Percentiles rank a stretch among this genome's conserved stretches.
Evolutionary conservation across 23 red algal genomes (phyloP).

Genomic region (Chondrus crispus): DNA sequence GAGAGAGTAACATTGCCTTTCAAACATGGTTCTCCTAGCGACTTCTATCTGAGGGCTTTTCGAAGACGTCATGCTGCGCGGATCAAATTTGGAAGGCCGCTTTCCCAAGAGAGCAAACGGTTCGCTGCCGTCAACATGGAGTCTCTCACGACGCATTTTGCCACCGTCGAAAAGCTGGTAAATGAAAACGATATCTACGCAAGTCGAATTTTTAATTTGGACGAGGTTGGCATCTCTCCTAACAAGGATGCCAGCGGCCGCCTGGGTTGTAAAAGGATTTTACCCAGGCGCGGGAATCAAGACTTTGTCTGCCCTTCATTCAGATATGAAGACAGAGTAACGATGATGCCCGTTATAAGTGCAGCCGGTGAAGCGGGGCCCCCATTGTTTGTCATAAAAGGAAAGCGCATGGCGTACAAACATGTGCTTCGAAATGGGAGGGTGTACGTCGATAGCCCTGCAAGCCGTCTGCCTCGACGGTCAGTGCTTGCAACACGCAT

Average conservation of each 20-base stretch:
- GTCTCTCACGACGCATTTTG: not conserved
- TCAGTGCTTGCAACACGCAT: not conserved
- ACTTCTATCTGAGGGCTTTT: not conserved
- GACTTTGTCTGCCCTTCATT: not conserved
- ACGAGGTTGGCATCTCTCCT: conserved; percentile 24
- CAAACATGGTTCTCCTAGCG: no score
- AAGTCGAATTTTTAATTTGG: conserved; percentile 7
- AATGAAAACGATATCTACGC: not conserved
- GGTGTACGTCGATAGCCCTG: not conserved
- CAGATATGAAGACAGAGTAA: not conserved
- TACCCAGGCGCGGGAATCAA: not conserved
- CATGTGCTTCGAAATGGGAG: not conserved
- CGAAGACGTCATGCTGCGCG: not conserved
- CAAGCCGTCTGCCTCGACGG: not conserved
- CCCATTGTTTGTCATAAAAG: conserved; percentile 12
- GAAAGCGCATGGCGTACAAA: not conserved
- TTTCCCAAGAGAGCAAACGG: conserved; percentile 8
- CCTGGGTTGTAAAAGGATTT: not conserved
- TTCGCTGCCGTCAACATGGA: conserved; percentile 8
- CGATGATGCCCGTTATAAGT: not conserved
- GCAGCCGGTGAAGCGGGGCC: not conserved
- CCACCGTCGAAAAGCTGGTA: not conserved
- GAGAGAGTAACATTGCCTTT: no score
- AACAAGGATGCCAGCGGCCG: not conserved
- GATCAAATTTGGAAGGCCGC: not conserved